These are phyloP conservation scores for Dichotomopilus funicola DNA, from an alignment of 2,329 filamentous ascomycete species.

Conservation along the genomic window DNA sequence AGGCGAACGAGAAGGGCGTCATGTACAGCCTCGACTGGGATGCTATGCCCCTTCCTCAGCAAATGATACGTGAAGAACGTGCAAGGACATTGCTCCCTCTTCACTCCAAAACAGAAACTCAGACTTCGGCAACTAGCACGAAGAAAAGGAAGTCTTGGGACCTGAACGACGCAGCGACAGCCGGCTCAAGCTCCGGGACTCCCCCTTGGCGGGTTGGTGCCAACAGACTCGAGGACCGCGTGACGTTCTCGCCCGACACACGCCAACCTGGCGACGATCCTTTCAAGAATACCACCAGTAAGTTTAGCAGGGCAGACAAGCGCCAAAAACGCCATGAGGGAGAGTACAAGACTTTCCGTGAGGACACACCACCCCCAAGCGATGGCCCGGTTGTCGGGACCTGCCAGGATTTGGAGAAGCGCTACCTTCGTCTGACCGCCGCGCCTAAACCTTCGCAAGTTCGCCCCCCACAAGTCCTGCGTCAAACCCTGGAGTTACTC, in stretches of 20 bases:
- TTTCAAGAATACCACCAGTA: constrained; percentile 57
- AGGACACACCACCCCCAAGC: constrained; percentile 50
- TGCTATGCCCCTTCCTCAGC: constrained; percentile 73
- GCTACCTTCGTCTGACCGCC: constrained; percentile 86
- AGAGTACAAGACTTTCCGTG: constrained; percentile 51
- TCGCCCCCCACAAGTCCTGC: constrained; percentile 72
- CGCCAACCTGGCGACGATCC: constrained; percentile 35
- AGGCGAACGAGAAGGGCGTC: constrained; percentile 66
- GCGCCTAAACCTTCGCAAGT: constrained; percentile 84
- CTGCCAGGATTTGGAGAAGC: constrained; percentile 80
- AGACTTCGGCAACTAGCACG: constrained; percentile 10
- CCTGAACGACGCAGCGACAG: constrained; percentile 36
- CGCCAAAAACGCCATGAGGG: constrained; percentile 80
- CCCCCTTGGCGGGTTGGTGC: constrained; percentile 15
- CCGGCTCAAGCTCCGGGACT: neutral
- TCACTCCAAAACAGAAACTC: constrained; percentile 7
- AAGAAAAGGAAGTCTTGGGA: constrained; percentile 83
- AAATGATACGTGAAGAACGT: constrained; percentile 69
- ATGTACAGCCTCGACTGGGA: constrained; percentile 78
- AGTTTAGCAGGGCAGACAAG: constrained; percentile 84
- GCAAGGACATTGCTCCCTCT: constrained; percentile 23
- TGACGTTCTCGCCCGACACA: constrained; percentile 55
- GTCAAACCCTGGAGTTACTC: constrained; percentile 77
- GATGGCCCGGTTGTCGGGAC: constrained; percentile 77
- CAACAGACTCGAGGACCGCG: constrained; percentile 63